A percentile compares a stretch with the other conserved stretches of the same genome.
Conservation (phyloP, 106 monocot genomes). For the Ottelia alismoides region DNA sequence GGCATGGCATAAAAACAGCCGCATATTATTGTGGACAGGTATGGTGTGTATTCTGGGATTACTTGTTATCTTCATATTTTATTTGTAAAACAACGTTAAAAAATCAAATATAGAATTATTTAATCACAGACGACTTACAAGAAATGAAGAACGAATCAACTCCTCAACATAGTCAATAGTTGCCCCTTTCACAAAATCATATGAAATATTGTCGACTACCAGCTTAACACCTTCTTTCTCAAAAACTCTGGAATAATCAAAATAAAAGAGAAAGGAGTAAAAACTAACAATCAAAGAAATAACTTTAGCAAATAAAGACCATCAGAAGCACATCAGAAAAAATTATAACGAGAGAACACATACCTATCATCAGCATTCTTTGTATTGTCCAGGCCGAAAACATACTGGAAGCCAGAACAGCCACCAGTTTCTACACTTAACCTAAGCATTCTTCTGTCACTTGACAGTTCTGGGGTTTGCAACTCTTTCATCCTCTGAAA, state of each 20-base stretch:
- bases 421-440: constrained; percentile 74
- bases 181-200: constrained; percentile 83
- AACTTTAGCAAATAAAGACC: no score
- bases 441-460: constrained; percentile 56
- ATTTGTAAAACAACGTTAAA: no score
- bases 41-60: no score
- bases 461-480: constrained; percentile 28
- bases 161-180: constrained; percentile 79
- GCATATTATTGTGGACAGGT: no score
- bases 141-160: constrained; percentile 61
- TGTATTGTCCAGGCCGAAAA: constrained; percentile 45
- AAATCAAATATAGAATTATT: no score
- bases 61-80: no score
- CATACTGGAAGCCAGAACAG: constrained; percentile 86
- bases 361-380: constrained; percentile 68
- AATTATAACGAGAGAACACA: no score
- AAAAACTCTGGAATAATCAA: constrained; percentile 37
- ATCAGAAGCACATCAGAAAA: no score
- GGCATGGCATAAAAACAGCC: no score
- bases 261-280: not conserved
- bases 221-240: constrained; percentile 69
- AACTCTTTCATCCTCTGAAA: constrained; percentile 73
- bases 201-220: constrained; percentile 62
- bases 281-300: no score
- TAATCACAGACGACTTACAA: no score